Evolutionary conservation across 176 grass and related monocot species (phyloP).

Genomic region (Alloteropsis semialata): DNA sequence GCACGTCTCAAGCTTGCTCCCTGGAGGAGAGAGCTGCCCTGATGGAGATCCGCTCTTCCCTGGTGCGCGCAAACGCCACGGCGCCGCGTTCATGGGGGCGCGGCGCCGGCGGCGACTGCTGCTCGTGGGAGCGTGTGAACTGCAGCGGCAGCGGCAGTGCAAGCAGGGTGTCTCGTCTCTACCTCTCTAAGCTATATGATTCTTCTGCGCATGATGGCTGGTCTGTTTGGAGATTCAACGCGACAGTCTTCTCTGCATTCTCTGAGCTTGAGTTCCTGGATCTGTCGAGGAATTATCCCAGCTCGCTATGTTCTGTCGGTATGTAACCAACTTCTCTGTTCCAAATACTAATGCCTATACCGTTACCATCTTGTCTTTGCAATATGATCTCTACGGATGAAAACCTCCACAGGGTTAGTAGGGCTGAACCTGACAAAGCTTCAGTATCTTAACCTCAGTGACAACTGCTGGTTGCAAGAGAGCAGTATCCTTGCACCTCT

Average conservation of each 20-base stretch:
- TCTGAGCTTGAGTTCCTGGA: conserved; percentile 8
- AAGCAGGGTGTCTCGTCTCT: background rate
- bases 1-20: background rate
- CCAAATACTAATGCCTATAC: background rate
- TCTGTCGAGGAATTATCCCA: background rate
- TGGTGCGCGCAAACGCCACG: background rate
- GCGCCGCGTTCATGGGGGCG: background rate
- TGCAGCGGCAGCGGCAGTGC: background rate
- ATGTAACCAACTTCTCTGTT: background rate
- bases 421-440: conserved; percentile 15
- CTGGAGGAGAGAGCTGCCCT: conserved; percentile 7
- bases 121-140: conserved; percentile 9
- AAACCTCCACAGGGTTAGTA: background rate
- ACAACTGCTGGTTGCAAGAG: background rate
- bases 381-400: background rate
- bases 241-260: background rate
- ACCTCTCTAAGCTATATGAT: background rate
- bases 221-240: background rate
- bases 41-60: conserved; percentile 4
- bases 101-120: background rate
- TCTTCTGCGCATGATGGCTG: background rate
- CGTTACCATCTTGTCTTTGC: background rate
- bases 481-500: background rate
- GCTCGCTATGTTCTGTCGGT: background rate
- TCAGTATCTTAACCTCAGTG: conserved; percentile 14